Conservation (phyloP, 2,329 filamentous ascomycete genomes). For the Pestalotiopsis sp. region DNA sequence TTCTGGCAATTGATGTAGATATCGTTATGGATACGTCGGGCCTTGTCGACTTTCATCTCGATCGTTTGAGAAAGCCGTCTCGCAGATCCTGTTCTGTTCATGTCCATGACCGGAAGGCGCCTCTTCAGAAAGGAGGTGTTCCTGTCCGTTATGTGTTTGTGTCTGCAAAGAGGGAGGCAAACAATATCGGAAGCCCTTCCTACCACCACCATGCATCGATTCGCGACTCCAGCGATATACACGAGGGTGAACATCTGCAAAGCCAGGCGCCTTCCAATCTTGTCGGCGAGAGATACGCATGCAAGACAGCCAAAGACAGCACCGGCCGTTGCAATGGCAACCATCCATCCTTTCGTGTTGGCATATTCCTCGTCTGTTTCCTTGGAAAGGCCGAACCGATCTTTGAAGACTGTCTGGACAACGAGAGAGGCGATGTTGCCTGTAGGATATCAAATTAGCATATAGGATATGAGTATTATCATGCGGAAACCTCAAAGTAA, state of each 20-base stretch:
- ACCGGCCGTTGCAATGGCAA: conserved; percentile 30
- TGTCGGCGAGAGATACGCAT: conserved; percentile 25
- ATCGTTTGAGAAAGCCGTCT: not conserved
- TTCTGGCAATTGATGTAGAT: not conserved
- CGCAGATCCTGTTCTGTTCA: not conserved
- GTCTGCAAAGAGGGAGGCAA: not conserved
- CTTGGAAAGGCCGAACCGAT: conserved; percentile 22
- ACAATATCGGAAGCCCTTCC: not conserved
- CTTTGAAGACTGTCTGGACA: conserved; percentile 28
- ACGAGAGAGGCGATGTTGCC: conserved; percentile 32
- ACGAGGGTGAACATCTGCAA: conserved; percentile 31
- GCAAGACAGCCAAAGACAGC: conserved; percentile 30
- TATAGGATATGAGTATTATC: not conserved
- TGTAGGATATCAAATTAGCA: conserved; percentile 4
- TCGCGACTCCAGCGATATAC: conserved; percentile 35
- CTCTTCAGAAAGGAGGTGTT: not conserved
- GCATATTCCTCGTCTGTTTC: conserved; percentile 27
- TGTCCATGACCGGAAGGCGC: not conserved
- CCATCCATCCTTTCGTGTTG: conserved; percentile 33
- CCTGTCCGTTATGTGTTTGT: not conserved
- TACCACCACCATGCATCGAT: not conserved
- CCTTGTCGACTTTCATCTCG: not conserved
- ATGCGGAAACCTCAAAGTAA: too few species aligned
- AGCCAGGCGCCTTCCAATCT: conserved; percentile 22
- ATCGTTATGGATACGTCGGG: not conserved